A percentile compares a stretch with the other conserved stretches of the same genome.
Evolutionary conservation across 1,139 yeast species (phyloP).

Genomic region (Entelexis paramagnoliae): DNA sequence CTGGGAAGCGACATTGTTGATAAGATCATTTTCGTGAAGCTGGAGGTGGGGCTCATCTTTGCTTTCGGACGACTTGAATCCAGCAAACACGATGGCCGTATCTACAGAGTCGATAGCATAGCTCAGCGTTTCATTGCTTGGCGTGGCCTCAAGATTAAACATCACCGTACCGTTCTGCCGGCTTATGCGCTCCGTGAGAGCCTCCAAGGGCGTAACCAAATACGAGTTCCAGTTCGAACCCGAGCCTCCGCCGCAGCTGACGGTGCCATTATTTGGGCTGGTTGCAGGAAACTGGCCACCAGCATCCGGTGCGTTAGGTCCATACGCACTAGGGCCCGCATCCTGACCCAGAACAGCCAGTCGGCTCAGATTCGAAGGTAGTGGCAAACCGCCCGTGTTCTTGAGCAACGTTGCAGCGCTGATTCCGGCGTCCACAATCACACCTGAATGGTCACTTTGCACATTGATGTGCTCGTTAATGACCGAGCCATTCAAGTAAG

Average conservation of each 20-base stretch:
- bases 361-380: not conserved
- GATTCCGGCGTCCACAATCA: not conserved
- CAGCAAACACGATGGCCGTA: not conserved
- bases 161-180: not conserved
- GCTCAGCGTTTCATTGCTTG: not conserved
- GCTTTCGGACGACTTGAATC: not conserved
- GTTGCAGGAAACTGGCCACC: not conserved
- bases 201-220: not conserved
- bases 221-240: constrained; percentile 3
- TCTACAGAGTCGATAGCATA: not conserved
- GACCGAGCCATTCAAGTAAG: not conserved
- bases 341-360: not conserved
- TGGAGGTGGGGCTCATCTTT: not conserved
- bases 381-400: not conserved
- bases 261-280: not conserved
- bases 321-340: not conserved
- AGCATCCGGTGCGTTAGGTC: not conserved
- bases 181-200: not conserved
- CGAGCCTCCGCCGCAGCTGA: not conserved
- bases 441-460: not conserved
- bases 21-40: not conserved
- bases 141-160: not conserved
- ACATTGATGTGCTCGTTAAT: not conserved
- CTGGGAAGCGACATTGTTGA: not conserved
- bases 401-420: not conserved